Conservation (phyloP, 2,329 filamentous ascomycete genomes). For the Monosporascus sp. region DNA sequence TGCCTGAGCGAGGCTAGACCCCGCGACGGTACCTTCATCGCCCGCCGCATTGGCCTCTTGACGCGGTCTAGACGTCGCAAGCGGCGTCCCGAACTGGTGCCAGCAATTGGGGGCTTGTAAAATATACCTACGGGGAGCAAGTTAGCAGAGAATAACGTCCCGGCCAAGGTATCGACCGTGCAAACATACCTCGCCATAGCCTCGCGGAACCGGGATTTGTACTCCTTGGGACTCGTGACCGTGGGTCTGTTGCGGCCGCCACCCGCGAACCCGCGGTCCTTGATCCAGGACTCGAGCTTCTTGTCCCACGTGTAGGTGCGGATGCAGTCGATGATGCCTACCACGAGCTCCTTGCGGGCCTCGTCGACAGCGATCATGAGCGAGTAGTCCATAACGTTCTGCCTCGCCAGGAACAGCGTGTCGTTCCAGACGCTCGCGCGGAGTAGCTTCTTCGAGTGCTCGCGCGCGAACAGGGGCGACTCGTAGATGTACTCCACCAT, state of each 20-base stretch:
- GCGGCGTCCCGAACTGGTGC: slow-evolving; percentile 56
- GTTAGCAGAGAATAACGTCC: neutral
- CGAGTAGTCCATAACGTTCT: slow-evolving; percentile 99
- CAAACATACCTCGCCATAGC: slow-evolving; percentile 77
- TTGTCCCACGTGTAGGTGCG: slow-evolving; percentile 99
- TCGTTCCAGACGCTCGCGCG: slow-evolving; percentile 95
- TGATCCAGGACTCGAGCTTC: slow-evolving; percentile 99
- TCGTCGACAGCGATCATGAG: slow-evolving; percentile 98
- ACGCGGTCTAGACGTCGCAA: slow-evolving; percentile 17
- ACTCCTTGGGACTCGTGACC: slow-evolving; percentile 95
- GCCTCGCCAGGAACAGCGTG: slow-evolving; percentile 86
- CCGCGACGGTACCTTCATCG: slow-evolving; percentile 13
- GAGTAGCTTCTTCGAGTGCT: slow-evolving; percentile 92
- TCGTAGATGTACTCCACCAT: slow-evolving; percentile 99
- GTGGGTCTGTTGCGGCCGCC: slow-evolving; percentile 80
- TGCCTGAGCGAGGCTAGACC: neutral
- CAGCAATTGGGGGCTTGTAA: slow-evolving; percentile 71
- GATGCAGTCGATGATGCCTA: slow-evolving; percentile 98
- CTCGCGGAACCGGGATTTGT: slow-evolving; percentile 91
- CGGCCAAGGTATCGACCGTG: neutral
- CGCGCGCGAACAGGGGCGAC: slow-evolving; percentile 87
- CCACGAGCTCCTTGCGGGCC: slow-evolving; percentile 79
- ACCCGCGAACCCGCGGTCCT: slow-evolving; percentile 80
- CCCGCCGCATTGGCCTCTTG: slow-evolving; percentile 12
- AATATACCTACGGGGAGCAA: slow-evolving; percentile 50